Conservation (phyloP, 371 early-diverging fungal genomes). For the Rhizopus sp. region DNA sequence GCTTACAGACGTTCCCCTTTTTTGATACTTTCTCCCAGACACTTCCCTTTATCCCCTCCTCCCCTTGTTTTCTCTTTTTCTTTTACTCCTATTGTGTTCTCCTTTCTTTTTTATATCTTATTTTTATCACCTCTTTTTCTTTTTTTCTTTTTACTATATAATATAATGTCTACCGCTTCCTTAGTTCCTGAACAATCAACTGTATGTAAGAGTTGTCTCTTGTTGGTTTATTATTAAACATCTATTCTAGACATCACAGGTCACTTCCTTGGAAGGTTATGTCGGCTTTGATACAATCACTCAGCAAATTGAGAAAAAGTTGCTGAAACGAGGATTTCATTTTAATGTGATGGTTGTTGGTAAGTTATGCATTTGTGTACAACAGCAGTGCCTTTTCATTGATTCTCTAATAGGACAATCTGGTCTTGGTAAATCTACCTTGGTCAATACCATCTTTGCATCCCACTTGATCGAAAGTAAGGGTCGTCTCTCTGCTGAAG, state of each 20-base stretch:
- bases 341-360: slow-evolving; percentile 96
- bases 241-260: not conserved
- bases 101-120: not conserved
- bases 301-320: slow-evolving; percentile 89
- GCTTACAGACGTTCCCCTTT: too few species aligned
- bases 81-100: not conserved
- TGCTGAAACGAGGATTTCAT: slow-evolving; percentile 91
- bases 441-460: slow-evolving; percentile 95
- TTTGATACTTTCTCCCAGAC: not conserved
- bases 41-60: not conserved
- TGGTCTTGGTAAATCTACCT: slow-evolving; percentile 98
- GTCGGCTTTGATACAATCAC: slow-evolving; percentile 97
- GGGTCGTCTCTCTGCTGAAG: slow-evolving; percentile 74
- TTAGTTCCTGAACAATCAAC: slow-evolving; percentile 1
- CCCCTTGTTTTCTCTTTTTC: not conserved
- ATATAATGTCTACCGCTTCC: slow-evolving; percentile 1
- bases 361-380: slow-evolving; percentile 21
- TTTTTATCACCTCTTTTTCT: not conserved
- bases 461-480: slow-evolving; percentile 85
- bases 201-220: not conserved
- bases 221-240: not conserved
- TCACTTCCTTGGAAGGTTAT: slow-evolving; percentile 59
- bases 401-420: slow-evolving; percentile 76
- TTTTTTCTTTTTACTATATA: not conserved
- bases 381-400: not conserved